These are phyloP conservation scores for Scheffersomyces lignosus DNA, from an alignment of 805 yeast species.

Conservation along the genomic window DNA sequence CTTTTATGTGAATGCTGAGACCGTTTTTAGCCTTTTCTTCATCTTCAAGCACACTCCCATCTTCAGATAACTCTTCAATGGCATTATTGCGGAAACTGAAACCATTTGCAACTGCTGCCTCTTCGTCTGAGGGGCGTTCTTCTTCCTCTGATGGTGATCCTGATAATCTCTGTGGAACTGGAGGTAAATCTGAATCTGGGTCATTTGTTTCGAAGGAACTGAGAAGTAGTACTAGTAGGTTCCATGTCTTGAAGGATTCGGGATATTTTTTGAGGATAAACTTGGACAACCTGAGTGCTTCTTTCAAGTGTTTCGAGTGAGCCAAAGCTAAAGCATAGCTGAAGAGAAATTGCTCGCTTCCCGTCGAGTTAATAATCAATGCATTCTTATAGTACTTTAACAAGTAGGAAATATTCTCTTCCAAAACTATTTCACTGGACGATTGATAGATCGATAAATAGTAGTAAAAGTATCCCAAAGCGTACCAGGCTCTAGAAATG, in stretches of 20 bases:
- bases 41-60: background rate
- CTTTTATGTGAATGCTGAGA: background rate
- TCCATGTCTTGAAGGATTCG: conserved; percentile 62
- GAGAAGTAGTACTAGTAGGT: conserved; percentile 61
- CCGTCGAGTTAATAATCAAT: conserved; percentile 37
- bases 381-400: conserved; percentile 32
- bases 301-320: conserved; percentile 40
- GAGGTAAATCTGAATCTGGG: conserved; percentile 8
- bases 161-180: background rate
- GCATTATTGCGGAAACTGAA: background rate
- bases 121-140: background rate
- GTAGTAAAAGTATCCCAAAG: conserved; percentile 33
- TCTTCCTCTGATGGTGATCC: background rate
- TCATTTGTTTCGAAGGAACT: conserved; percentile 57
- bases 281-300: conserved; percentile 48
- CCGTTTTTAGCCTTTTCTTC: background rate
- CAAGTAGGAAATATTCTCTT: conserved; percentile 14
- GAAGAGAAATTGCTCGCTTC: conserved; percentile 30
- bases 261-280: conserved; percentile 51
- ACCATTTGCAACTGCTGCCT: background rate
- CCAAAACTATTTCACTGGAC: conserved; percentile 18
- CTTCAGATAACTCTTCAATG: conserved; percentile 1
- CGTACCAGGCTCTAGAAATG: conserved; percentile 37
- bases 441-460: conserved; percentile 28
- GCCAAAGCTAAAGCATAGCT: conserved; percentile 53